phyloP scores from a whole-genome alignment of 2,329 filamentous ascomycete genomes.

The Pseudogymnoascus sp. region DNA sequence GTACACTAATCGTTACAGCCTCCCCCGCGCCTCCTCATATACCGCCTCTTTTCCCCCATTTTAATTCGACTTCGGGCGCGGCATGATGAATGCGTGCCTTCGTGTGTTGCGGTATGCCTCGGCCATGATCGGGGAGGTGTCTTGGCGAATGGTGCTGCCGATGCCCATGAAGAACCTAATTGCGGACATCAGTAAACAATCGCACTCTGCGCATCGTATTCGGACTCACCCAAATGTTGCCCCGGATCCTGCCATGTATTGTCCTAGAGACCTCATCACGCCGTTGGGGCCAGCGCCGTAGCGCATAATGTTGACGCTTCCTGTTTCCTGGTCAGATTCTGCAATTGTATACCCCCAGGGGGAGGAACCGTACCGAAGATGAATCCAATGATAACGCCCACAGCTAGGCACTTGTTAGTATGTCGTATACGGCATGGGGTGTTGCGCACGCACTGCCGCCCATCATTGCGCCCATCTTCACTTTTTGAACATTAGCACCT shows the following conservation, averaged over 20 bases:
- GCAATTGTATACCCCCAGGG: neutral
- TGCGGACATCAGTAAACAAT: constrained; percentile 16
- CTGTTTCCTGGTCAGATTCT: constrained; percentile 36
- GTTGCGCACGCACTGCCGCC: constrained; percentile 70
- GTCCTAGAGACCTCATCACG: constrained; percentile 86
- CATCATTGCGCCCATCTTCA: constrained; percentile 99
- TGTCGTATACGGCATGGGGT: neutral
- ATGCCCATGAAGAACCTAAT: constrained; percentile 94
- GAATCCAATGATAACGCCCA: constrained; percentile 94
- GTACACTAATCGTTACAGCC: constrained; percentile 19
- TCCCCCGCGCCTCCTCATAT: constrained; percentile 13
- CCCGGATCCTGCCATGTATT: constrained; percentile 93
- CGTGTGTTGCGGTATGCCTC: constrained; percentile 70
- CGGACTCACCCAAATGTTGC: constrained; percentile 81
- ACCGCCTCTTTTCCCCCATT: neutral
- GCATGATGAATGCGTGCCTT: constrained; percentile 63
- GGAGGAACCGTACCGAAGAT: constrained; percentile 65
- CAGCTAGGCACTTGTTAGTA: constrained; percentile 51
- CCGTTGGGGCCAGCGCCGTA: constrained; percentile 90
- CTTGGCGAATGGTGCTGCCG: constrained; percentile 89
- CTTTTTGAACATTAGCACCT: constrained; percentile 38
- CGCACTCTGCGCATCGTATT: neutral
- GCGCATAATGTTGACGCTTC: constrained; percentile 88
- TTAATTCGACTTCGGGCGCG: neutral
- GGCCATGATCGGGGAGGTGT: constrained; percentile 65